Conservation (phyloP, 2,329 filamentous ascomycete species). For the Pestalotiopsis fici region DNA sequence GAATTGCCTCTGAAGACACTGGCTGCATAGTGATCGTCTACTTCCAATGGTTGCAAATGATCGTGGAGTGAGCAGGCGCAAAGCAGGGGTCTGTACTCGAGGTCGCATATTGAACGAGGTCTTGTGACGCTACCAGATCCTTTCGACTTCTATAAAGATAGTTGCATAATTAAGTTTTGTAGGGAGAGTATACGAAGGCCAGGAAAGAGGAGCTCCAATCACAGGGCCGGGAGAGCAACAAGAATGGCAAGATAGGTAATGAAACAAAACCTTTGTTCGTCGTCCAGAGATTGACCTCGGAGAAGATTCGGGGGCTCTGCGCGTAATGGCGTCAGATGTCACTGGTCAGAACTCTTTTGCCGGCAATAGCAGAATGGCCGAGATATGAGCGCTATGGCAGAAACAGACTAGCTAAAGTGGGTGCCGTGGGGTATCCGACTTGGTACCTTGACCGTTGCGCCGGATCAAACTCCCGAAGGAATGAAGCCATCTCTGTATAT, state of each 20-base stretch:
- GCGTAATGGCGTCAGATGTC: neutral
- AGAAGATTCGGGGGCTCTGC: neutral
- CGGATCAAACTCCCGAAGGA: neutral
- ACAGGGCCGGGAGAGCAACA: neutral
- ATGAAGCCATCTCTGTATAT: neutral
- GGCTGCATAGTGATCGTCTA: slow-evolving; percentile 7
- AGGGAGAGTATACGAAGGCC: neutral
- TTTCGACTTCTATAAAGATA: neutral
- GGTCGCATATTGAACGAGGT: neutral
- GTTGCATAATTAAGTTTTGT: neutral
- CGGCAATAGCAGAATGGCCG: slow-evolving; percentile 7
- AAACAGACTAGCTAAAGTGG: neutral
- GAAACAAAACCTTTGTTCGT: neutral
- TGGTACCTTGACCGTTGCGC: neutral
- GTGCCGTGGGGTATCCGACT: neutral
- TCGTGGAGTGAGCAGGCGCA: slow-evolving; percentile 8
- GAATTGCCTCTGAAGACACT: neutral
- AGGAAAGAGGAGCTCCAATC: neutral
- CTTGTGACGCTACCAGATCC: neutral
- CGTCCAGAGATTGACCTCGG: neutral
- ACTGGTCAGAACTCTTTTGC: neutral
- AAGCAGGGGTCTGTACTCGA: slow-evolving; percentile 1
- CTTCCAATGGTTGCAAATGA: neutral
- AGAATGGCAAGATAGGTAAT: neutral
- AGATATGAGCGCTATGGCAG: neutral